Base-by-base conservation (phyloP, 306 rosid genomes). In the Pachyrhizus erosus region DNA sequence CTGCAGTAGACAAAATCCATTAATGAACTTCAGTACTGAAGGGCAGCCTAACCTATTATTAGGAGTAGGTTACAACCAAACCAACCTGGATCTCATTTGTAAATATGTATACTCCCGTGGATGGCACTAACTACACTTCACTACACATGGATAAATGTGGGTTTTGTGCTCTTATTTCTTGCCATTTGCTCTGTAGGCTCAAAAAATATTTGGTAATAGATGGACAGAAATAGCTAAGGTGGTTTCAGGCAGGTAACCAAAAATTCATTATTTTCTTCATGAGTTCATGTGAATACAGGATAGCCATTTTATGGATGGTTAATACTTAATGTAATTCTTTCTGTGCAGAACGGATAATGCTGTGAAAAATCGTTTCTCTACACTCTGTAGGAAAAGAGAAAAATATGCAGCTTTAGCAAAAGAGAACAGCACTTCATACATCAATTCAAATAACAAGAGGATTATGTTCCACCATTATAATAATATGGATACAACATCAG, bases 161-260 rank as follows among this genome's bases (percentile, higher is more conserved):
- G 11, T 27, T 27, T 48, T 49, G 13, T 71, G 52, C 29, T 27
- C n/a, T 72, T 33, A 65, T 54, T 42, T 42, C 21, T 55, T 62
- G 76, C 49, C 65, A 69, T 79, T 81, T 61, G 84, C 60, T 87
- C 58, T 88, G 65, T 79, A 94, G 98, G 98, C 98, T 73, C 98
- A 94, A 72, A 94, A 91, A 82, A 54, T 92, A 80, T 94, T 88
- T 84, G 98, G 98, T 55, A 94, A 94, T 82, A 89, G 97, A 82
- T 94, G 98, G 98, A 94, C 98, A 1, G 98, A 94, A 87, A 94
- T 94, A 82, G 98, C 98, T 2, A 94, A 92, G 89, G 95, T 94
- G 90, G 97, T 94, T 85, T 94, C 98, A 82, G 98, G 98, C 90
- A 94, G 98, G 98, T 94, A 88, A 70, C 75, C 54, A 52, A 40